Conservation (phyloP, 2,329 filamentous ascomycete species). For the Talaromyces sp. region DNA sequence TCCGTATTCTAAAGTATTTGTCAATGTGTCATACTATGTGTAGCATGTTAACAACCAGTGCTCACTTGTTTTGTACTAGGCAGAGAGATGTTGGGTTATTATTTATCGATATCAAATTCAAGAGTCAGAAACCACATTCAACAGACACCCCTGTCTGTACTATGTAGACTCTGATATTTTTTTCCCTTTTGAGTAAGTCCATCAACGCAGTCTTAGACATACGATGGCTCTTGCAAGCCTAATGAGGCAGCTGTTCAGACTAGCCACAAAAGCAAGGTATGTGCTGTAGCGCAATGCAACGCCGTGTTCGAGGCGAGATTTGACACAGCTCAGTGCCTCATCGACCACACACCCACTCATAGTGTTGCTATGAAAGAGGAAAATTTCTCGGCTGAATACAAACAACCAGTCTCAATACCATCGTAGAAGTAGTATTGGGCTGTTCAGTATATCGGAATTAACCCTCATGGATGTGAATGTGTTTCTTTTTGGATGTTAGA, state of each 20-base stretch:
- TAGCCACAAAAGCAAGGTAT: not conserved
- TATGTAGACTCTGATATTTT: not conserved
- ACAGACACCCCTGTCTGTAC: not conserved
- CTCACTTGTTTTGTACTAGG: not conserved
- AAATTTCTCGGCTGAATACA: not conserved
- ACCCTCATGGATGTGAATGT: not conserved
- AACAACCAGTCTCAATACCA: not conserved
- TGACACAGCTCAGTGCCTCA: not conserved
- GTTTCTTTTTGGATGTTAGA: too few relatives aligned
- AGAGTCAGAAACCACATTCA: not conserved
- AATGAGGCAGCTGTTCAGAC: not conserved
- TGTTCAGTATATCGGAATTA: not conserved
- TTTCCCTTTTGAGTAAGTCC: not conserved
- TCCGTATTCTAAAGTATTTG: not conserved
- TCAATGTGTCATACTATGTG: not conserved
- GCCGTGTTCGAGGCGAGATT: not conserved
- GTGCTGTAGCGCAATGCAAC: not conserved
- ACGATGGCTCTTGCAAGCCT: too few relatives aligned
- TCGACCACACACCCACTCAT: not conserved
- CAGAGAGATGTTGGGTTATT: too few relatives aligned
- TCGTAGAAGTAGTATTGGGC: not conserved
- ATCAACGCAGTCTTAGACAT: not conserved
- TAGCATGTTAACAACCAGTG: not conserved
- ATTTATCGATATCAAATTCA: not conserved
- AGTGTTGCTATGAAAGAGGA: not conserved